Conservation (phyloP, 352 stramenopile genomes). For the Phytopythium litorale region DNA sequence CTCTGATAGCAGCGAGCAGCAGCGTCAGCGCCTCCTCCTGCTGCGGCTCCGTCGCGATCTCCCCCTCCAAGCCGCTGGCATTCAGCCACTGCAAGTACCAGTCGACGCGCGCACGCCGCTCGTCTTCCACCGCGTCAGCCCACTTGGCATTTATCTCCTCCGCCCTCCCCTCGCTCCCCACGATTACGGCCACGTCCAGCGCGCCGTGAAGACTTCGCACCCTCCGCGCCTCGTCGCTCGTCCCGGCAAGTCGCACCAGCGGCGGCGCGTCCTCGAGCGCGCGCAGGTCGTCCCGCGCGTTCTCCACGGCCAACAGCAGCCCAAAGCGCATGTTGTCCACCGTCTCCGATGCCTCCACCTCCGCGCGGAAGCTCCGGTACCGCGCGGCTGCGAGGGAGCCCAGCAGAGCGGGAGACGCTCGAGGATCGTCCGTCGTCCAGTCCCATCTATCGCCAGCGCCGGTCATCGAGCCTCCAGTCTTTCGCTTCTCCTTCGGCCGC, state of each 20-base stretch:
- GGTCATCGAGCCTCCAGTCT: background rate
- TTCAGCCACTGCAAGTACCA: background rate
- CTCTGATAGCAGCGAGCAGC: background rate
- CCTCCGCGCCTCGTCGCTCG: background rate
- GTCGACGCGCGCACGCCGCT: background rate
- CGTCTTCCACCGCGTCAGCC: background rate
- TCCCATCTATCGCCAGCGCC: background rate
- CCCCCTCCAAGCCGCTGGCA: background rate
- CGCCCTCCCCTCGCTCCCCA: background rate
- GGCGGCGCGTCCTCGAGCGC: background rate
- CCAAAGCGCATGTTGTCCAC: background rate
- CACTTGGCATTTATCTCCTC: background rate
- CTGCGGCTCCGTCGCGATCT: background rate
- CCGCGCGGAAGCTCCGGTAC: background rate
- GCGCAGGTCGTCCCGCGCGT: background rate
- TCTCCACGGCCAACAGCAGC: constrained; percentile 4
- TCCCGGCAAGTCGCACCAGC: background rate
- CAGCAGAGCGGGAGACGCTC: background rate
- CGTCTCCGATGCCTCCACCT: background rate
- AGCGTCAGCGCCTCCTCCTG: background rate
- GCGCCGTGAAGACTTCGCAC: background rate
- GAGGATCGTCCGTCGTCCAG: background rate
- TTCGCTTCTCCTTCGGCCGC: background rate
- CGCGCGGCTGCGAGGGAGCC: background rate
- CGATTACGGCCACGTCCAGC: background rate